phyloP scores from a whole-genome alignment of 208 protist genomes.

The Trypanosoma vivax region DNA sequence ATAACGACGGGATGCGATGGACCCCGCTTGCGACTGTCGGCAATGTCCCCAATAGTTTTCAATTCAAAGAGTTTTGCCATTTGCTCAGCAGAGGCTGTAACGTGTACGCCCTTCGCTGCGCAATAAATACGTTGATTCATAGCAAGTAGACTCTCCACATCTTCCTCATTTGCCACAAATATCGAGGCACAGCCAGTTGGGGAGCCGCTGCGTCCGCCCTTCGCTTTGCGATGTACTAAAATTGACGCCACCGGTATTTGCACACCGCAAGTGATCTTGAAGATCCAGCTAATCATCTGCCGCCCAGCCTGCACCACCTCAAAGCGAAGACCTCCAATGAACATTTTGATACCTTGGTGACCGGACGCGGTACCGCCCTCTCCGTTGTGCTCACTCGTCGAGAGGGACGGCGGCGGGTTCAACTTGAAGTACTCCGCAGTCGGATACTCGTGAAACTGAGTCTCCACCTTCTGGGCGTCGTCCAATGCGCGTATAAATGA shows the following conservation, averaged over 20 bases:
- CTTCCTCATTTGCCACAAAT: constrained; percentile 40
- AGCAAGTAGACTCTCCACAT: constrained; percentile 38
- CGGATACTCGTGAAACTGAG: constrained; percentile 51
- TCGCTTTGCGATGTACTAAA: constrained; percentile 71
- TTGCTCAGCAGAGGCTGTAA: constrained; percentile 37
- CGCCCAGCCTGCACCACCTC: constrained; percentile 76
- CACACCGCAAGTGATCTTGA: constrained; percentile 53
- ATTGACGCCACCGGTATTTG: constrained; percentile 40
- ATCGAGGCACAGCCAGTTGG: constrained; percentile 79
- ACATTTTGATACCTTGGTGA: constrained; percentile 61
- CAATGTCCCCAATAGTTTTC: constrained; percentile 44
- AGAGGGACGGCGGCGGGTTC: constrained; percentile 6
- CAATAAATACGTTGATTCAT: constrained; percentile 83
- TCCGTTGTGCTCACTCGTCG: constrained; percentile 1
- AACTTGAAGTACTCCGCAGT: constrained; percentile 37
- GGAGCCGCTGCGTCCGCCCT: constrained; percentile 34
- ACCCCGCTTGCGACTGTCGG: constrained; percentile 41
- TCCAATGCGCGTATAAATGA: constrained; percentile 10
- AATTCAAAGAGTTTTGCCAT: constrained; percentile 52
- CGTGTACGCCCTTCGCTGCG: constrained; percentile 50
- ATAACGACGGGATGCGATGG: constrained; percentile 75
- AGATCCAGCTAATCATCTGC: constrained; percentile 65
- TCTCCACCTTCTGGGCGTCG: neutral
- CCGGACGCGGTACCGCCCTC: neutral
- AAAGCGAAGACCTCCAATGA: constrained; percentile 77